Conservation (phyloP, 331 rosid species). For the Arachis monticola region DNA sequence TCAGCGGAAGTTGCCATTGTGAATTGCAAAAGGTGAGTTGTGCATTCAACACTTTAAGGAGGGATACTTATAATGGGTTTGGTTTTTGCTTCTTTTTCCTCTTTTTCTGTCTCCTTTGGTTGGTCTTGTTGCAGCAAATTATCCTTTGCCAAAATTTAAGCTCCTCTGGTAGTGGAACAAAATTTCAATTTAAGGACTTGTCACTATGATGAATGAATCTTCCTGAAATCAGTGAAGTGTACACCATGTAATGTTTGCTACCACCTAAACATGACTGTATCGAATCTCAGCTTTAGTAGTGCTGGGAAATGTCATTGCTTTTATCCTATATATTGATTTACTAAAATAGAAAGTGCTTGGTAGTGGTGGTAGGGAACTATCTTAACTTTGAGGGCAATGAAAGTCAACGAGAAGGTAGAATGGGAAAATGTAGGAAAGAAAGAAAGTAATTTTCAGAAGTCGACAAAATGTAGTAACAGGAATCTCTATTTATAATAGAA, state of each 20-base stretch:
- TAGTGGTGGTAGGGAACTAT: not conserved
- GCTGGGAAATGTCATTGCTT: constrained; percentile 15
- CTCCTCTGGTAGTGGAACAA: not conserved
- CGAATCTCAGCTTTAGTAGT: not conserved
- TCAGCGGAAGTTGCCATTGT: constrained; percentile 27
- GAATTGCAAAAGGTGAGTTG: constrained; percentile 30
- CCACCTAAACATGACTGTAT: not conserved
- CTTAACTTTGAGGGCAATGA: not conserved
- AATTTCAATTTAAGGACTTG: not conserved
- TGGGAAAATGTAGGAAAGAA: not conserved
- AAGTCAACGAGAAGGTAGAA: not conserved
- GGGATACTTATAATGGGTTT: constrained; percentile 12
- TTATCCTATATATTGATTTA: not conserved
- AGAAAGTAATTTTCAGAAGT: not conserved
- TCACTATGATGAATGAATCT: too few relatives aligned
- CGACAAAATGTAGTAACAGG: constrained; percentile 6
- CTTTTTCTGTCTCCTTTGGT: not conserved
- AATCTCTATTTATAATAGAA: not conserved
- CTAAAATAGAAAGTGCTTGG: not conserved
- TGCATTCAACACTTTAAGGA: not conserved
- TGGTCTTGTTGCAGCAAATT: not conserved
- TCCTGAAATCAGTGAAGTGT: too few relatives aligned
- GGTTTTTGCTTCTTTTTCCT: not conserved
- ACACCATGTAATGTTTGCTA: too few relatives aligned
- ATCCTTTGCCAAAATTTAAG: not conserved